A percentile compares a stretch with the other conserved stretches of the same genome.
Evolutionary conservation across 768 basidiomycete species (phyloP).

Genomic region (Dentipellis sp.): DNA sequence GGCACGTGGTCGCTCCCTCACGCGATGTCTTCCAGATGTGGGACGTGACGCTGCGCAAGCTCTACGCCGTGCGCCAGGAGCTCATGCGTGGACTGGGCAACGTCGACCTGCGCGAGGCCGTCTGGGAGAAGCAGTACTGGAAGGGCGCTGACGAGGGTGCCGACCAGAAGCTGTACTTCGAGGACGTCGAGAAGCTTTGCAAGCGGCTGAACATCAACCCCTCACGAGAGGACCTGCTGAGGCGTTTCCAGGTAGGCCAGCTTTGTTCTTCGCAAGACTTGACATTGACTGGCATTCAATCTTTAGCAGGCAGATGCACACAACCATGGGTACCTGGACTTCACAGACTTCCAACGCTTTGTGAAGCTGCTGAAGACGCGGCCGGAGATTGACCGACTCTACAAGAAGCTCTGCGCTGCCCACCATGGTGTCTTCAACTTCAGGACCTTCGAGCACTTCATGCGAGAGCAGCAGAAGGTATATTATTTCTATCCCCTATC

Average conservation of each 20-base stretch:
- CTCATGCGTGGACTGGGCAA: constrained; percentile 63
- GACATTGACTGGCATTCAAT: not conserved
- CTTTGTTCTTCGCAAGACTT: not conserved
- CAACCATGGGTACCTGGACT: constrained; percentile 55
- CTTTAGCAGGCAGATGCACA: constrained; percentile 56
- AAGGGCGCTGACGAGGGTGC: constrained; percentile 55
- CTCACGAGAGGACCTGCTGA: constrained; percentile 39
- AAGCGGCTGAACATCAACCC: constrained; percentile 59
- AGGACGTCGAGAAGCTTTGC: constrained; percentile 66
- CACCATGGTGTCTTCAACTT: constrained; percentile 28
- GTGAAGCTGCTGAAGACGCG: constrained; percentile 79
- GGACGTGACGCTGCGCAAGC: constrained; percentile 52
- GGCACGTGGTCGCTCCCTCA: constrained; percentile 74
- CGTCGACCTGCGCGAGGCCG: constrained; percentile 48
- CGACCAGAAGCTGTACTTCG: constrained; percentile 57
- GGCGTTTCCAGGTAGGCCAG: constrained; percentile 45
- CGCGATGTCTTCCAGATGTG: constrained; percentile 52
- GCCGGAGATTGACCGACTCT: constrained; percentile 68
- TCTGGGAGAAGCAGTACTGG: constrained; percentile 84
- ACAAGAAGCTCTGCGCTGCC: constrained; percentile 29
- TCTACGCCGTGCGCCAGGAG: constrained; percentile 57
- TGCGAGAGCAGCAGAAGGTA: constrained; percentile 44
- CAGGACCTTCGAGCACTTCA: constrained; percentile 38
- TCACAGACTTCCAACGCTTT: constrained; percentile 71
- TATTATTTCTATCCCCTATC: constrained; percentile 27